These are phyloP conservation scores for Phanerochaete carnosa DNA, from an alignment of 768 basidiomycete species.

Conservation along the genomic window DNA sequence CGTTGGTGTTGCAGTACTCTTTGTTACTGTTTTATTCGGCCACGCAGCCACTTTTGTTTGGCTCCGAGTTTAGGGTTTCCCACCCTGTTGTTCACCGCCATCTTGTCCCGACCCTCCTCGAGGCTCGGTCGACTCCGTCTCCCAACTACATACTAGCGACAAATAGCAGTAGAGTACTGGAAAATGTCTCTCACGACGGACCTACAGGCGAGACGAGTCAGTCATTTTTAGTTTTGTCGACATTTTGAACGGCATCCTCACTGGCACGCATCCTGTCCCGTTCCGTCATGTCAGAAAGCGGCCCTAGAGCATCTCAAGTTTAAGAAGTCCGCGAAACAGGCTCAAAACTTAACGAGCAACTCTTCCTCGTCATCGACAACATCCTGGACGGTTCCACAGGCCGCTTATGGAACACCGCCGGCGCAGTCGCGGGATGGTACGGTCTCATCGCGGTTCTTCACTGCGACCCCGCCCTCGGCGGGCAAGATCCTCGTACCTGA, in stretches of 20 bases:
- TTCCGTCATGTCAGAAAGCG: constrained; percentile 33
- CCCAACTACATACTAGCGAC: background rate
- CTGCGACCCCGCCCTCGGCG: constrained; percentile 41
- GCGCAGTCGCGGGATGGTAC: constrained; percentile 76
- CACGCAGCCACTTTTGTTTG: constrained; percentile 4
- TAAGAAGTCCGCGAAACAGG: constrained; percentile 37
- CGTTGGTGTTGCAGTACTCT: background rate
- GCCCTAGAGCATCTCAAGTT: constrained; percentile 45
- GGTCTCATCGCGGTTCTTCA: constrained; percentile 59
- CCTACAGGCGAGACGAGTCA: constrained; percentile 47
- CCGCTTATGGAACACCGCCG: constrained; percentile 37
- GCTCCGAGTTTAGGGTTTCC: constrained; percentile 7
- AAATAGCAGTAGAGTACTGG: background rate
- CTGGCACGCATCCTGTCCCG: constrained; percentile 10
- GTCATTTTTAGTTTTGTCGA: constrained; percentile 25
- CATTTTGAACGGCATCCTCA: constrained; percentile 17
- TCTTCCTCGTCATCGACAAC: constrained; percentile 21
- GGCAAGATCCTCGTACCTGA: constrained; percentile 71
- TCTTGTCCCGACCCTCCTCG: constrained; percentile 8
- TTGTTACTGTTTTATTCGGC: constrained; percentile 4
- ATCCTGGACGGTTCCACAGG: constrained; percentile 14
- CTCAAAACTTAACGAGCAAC: constrained; percentile 16
- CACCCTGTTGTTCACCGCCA: constrained; percentile 13
- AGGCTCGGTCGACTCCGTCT: constrained; percentile 1
- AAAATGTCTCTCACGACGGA: constrained; percentile 47